Percentiles rank a stretch among this genome's conserved stretches.
phyloP scores from a whole-genome alignment of 2,329 filamentous ascomycete species.

The Ophiocordyceps camponoti-rufipedis region DNA sequence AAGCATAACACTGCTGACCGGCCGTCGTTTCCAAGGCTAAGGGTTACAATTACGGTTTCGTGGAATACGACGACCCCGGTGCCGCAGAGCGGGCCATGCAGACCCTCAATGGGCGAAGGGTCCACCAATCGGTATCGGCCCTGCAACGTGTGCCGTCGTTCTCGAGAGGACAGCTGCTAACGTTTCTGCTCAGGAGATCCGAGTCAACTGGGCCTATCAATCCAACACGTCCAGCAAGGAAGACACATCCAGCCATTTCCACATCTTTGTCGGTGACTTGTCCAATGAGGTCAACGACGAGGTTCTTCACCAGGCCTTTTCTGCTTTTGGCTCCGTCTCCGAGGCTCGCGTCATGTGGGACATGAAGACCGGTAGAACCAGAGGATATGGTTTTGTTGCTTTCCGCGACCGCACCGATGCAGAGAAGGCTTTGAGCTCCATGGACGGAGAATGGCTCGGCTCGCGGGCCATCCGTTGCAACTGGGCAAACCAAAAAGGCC shows the following conservation, averaged over 20 bases:
- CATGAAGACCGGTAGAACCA: constrained; percentile 97
- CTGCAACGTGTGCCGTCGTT: neutral
- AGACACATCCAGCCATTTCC: constrained; percentile 95
- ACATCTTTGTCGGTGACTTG: constrained; percentile 95
- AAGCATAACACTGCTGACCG: constrained; percentile 2
- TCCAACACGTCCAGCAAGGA: constrained; percentile 89
- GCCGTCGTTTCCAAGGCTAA: constrained; percentile 46
- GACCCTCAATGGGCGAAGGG: constrained; percentile 84
- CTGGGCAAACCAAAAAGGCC: constrained; percentile 99
- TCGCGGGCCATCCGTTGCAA: constrained; percentile 97
- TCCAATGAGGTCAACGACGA: constrained; percentile 99
- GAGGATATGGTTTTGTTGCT: constrained; percentile 94
- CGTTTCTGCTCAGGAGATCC: constrained; percentile 56
- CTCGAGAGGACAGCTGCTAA: neutral
- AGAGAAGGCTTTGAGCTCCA: constrained; percentile 88
- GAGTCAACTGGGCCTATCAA: constrained; percentile 99
- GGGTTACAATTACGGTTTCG: constrained; percentile 97
- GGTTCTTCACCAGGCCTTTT: constrained; percentile 82
- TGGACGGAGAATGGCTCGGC: constrained; percentile 98
- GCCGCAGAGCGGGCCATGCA: constrained; percentile 94
- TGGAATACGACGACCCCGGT: constrained; percentile 95
- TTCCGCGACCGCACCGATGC: constrained; percentile 89
- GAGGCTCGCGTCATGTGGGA: constrained; percentile 99
- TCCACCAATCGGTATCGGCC: constrained; percentile 67
- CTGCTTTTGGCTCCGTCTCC: constrained; percentile 85